Evolutionary conservation across 441 rosid species (phyloP).

Genomic region (Jatropha multifida): DNA sequence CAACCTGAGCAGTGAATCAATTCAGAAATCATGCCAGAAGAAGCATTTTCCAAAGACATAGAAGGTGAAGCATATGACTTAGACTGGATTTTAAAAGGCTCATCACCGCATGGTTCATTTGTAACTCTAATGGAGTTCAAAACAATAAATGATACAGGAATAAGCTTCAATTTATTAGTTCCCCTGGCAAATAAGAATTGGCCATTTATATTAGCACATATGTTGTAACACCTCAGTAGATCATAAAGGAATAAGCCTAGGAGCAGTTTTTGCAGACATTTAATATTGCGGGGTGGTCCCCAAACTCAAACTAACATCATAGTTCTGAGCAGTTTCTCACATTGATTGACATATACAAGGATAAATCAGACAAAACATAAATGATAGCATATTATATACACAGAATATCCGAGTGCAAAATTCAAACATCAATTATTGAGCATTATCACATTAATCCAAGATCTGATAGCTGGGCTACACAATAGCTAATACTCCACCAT

Average conservation of each 20-base stretch:
- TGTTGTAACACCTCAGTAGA: slow-evolving; percentile 6
- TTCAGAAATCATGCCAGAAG: slow-evolving; percentile 49
- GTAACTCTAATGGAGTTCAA: slow-evolving; percentile 44
- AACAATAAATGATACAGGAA: slow-evolving; percentile 58
- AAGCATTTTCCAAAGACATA: slow-evolving; percentile 29
- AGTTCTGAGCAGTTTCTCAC: background rate
- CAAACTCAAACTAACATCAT: background rate
- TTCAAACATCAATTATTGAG: too few relatives aligned
- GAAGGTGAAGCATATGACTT: slow-evolving; percentile 16
- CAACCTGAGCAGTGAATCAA: slow-evolving; percentile 29
- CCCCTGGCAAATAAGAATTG: slow-evolving; percentile 44
- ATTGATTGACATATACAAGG: background rate
- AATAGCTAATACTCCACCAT: too few relatives aligned
- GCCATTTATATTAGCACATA: background rate
- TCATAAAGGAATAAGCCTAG: background rate
- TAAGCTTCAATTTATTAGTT: slow-evolving; percentile 47
- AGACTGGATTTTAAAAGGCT: slow-evolving; percentile 23
- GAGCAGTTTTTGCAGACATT: background rate
- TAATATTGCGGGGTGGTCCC: background rate
- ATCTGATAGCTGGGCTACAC: too few relatives aligned
- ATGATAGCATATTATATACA: too few relatives aligned
- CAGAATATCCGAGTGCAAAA: too few relatives aligned
- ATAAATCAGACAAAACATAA: background rate
- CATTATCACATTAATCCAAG: too few relatives aligned
- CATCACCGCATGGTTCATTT: slow-evolving; percentile 31